Evolutionary conservation across 768 basidiomycete species (phyloP), one percentile per base, ranked within the genome.

Genomic region (Lyophyllum atratum): DNA sequence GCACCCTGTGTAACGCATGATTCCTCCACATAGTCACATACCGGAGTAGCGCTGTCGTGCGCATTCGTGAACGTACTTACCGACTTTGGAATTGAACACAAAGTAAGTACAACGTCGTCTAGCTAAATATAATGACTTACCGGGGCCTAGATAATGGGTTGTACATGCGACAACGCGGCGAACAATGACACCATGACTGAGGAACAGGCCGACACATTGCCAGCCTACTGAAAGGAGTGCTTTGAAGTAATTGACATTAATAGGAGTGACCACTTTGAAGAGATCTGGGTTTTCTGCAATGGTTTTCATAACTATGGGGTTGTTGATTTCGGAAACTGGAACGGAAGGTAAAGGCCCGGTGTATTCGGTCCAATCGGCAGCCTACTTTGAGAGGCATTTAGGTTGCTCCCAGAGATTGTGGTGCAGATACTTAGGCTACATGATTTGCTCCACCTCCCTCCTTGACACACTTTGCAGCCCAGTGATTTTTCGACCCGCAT

Each of bases 121-220:
- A n/a, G n/a, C n/a, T n/a, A n/a, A n/a, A n/a, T n/a, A n/a, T n/a
- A n/a, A n/a, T n/a, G n/a, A n/a, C n/a, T n/a, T n/a, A n/a, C n/a
- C n/a, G n/a, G n/a, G n/a, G n/a, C n/a, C 14, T 49, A 71, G 71
- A 61, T 76, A 21, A 60, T 76, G 2, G 62, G 66, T 11, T 54
- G 78, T 10, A 75, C 69, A 4, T 70, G 64, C 44, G 70, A 79
- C 54, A 78, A 78, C 61, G 73, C 73, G 2, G 60, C 68, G 0
- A 55, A 57, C 9, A 79, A 79, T 49, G 68, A 75, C 50, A 62
- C 50, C 0, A 76, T 82, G 74, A 66, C 72, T 0, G 48, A 52
- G 0, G 42, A 64, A n/a, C 68, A 79, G 6, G 51, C 19, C 0
- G 24, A 61, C 0, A 42, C 61, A 1, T 6, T 80, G 0, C 34